Base-by-base conservation (phyloP, 2,329 filamentous ascomycete genomes). In the Septoria linicola region DNA sequence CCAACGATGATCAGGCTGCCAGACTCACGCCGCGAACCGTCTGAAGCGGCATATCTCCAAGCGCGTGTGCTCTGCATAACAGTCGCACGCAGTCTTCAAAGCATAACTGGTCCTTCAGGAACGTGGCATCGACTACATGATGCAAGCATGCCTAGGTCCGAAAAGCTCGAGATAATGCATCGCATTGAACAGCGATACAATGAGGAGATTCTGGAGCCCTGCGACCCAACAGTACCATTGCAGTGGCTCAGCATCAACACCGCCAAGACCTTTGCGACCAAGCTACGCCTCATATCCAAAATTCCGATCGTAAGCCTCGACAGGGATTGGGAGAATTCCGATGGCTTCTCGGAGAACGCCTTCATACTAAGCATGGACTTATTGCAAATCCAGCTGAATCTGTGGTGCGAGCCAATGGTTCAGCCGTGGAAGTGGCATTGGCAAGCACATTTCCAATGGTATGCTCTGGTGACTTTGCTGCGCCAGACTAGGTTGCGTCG, bases 1-100 rank as follows among this genome's bases (percentile, higher is more conserved):
- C 76, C 77, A 0, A 67, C 69, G 7, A 78, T 79, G 72, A 45
- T 53, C 11, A 54, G 59, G 14, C 40, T 64, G 5, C 62, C 62
- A 8, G 60, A 63, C 25, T 45, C 51, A n/a, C 48, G 55, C 2
- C 49, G 49, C 8, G 53, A 59, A 21, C 54, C 62, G 1, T 70
- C 67, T 11, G 68, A 70, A 45, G 65, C 68, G 48, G 41, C 63
- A 8, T 66, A 62, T 41, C 48, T 63, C 8, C 57, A 61, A 43
- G 53, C 60, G 17, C 51, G 59, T 30, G 58, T 55, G 5, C 52
- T 54, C 49, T 49, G 51, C 30, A 48, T 51, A n/a, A 54, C 53
- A 8, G 60, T 55, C 8, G 57, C 46, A 8, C 54, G 58, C 4
- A 56, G 58, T 32, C 46, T 61, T 6, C 58, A 58, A 34, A 55